Percentiles rank a stretch among this genome's conserved stretches.
Evolutionary conservation across 805 yeast genomes (phyloP).

Genomic region (Saturnispora sekii): DNA sequence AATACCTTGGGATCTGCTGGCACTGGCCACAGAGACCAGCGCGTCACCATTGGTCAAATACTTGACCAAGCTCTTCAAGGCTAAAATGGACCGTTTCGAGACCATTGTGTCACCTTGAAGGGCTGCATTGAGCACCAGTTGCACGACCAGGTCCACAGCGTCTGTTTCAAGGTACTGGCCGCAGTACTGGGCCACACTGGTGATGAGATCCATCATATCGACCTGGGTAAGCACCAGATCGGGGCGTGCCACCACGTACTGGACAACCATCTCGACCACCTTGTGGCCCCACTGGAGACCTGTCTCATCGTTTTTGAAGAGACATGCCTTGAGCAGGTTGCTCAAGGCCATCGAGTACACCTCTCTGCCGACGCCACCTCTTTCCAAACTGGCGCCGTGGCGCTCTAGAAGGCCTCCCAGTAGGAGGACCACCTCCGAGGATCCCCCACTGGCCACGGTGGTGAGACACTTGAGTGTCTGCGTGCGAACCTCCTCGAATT

Average conservation of each 20-base stretch:
- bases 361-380: no score
- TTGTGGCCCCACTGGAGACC: no score
- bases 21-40: no score
- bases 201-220: conserved; percentile 52
- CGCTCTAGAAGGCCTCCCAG: no score
- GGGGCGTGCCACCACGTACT: conserved; percentile 19
- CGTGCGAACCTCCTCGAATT: conserved; percentile 62
- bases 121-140: conserved; percentile 27
- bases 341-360: conserved; percentile 42
- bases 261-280: no score
- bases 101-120: conserved; percentile 35
- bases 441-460: conserved; percentile 22
- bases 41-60: conserved; percentile 8
- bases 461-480: conserved; percentile 53
- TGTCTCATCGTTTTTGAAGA: no score
- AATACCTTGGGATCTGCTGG: no score
- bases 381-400: no score
- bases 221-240: conserved; percentile 25
- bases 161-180: conserved; percentile 21
- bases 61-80: conserved; percentile 28
- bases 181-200: conserved; percentile 43
- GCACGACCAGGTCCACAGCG: conserved; percentile 19
- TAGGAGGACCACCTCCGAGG: conserved; percentile 25
- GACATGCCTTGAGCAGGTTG: conserved; percentile 25
- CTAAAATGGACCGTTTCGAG: conserved; percentile 35